These are phyloP conservation scores for Naumovozyma castellii DNA, from an alignment of 805 yeast species.

Conservation along the genomic window DNA sequence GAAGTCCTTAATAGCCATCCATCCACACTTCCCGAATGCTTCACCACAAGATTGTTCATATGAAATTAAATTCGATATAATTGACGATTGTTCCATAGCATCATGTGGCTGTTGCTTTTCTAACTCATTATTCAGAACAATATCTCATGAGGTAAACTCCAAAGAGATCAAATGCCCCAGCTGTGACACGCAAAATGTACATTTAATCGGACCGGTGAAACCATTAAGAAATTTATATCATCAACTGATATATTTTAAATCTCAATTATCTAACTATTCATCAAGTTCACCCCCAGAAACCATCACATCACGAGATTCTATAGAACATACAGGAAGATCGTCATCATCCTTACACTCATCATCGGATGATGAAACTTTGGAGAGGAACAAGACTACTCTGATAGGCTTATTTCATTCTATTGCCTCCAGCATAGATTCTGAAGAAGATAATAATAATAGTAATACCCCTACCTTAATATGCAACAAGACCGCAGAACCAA, in stretches of 20 bases:
- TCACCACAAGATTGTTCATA: constrained; percentile 4
- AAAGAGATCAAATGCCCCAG: constrained; percentile 29
- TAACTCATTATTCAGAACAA: constrained; percentile 11
- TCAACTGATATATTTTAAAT: constrained; percentile 8
- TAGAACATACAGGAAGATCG: neutral
- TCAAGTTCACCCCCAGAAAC: neutral
- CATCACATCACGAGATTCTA: neutral
- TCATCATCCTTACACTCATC: neutral
- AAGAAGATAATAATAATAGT: neutral
- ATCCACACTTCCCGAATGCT: neutral
- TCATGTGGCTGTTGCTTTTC: constrained; percentile 25
- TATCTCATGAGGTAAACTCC: constrained; percentile 4
- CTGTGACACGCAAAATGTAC: constrained; percentile 22
- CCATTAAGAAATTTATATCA: constrained; percentile 27
- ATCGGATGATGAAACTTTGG: neutral
- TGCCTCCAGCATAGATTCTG: constrained; percentile 9
- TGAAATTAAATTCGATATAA: constrained; percentile 18
- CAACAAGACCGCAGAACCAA: neutral
- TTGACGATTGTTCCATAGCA: constrained; percentile 20
- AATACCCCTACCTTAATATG: neutral
- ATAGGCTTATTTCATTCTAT: constrained; percentile 24
- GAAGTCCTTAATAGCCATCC: constrained; percentile 5
- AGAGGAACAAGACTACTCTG: neutral
- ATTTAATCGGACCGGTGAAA: constrained; percentile 27
- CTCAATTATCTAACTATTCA: neutral